Conservation (phyloP, 2,329 filamentous ascomycete genomes). For the Fusarium circinatum region DNA sequence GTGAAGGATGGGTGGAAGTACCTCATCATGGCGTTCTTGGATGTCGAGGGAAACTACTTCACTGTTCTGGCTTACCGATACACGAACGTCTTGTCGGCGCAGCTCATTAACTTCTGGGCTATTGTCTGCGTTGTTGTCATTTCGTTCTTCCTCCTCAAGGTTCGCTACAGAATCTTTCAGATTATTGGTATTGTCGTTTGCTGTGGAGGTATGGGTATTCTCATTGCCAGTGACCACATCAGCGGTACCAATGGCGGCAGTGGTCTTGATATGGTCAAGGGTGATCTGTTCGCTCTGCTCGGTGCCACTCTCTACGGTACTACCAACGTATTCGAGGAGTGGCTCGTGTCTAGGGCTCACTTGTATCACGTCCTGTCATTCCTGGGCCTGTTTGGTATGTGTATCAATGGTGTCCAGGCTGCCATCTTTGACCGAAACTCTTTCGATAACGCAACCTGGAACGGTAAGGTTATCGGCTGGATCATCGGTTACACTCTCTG, state of each 20-base stretch:
- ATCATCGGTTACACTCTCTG: conserved; percentile 89
- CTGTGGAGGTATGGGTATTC: conserved; percentile 88
- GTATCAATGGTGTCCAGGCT: conserved; percentile 92
- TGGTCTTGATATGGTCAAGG: conserved; percentile 80
- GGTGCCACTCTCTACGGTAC: conserved; percentile 93
- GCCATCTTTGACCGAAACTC: conserved; percentile 87
- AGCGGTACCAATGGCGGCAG: conserved; percentile 77
- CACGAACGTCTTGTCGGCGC: conserved; percentile 90
- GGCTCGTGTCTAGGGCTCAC: conserved; percentile 85
- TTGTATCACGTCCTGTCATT: conserved; percentile 95
- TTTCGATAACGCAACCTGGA: conserved; percentile 74
- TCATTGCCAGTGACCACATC: conserved; percentile 89
- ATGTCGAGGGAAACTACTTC: conserved; percentile 98
- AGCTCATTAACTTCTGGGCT: conserved; percentile 98
- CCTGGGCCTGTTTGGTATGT: conserved; percentile 85
- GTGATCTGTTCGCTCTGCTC: conserved; percentile 89
- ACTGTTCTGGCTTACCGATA: conserved; percentile 93
- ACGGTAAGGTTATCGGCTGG: conserved; percentile 78
- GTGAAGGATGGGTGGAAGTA: conserved; percentile 89
- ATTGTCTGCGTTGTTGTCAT: conserved; percentile 91
- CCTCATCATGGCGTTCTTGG: conserved; percentile 89
- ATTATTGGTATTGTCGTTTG: conserved; percentile 88
- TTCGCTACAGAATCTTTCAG: conserved; percentile 90
- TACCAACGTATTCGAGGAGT: conserved; percentile 93
- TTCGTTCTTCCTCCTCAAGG: conserved; percentile 83